Evolutionary conservation across 441 rosid species (phyloP), one percentile per base, ranked within the genome.

Genomic region (Syzygium malaccense): DNA sequence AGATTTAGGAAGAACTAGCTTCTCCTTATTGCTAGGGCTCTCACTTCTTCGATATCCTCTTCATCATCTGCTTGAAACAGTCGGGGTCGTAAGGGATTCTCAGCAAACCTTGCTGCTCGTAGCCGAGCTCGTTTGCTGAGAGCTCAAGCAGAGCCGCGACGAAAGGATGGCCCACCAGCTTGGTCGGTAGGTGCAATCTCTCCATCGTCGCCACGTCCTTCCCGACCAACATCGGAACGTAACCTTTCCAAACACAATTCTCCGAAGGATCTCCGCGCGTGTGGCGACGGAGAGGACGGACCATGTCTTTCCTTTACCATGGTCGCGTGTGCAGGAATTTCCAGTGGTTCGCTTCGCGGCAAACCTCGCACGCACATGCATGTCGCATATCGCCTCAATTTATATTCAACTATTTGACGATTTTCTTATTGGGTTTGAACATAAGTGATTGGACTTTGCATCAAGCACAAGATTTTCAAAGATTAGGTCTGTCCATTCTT

Each of bases 211-310:
- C 37, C 51, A 12, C 68, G 14, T 88, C 88, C 30, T 57, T 75
- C 26, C 92, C 90, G 10, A 89, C 92, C n/a, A 90, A 56, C 86
- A 92, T 85, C 10, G 93, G 92, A 12, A 92, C 55, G 7, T 87
- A 88, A 5, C 92, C 90, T 64, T 92, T 90, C 49, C 78, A 88
- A 51, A 57, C 89, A 71, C 53, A 32, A n/a, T 55, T 33, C 84
- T 20, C 80, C 6, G 28, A 33, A 12, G 80, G 4, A 71, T 71
- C 13, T 20, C 8, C 8, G 28, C 28, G 3, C 33, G 33, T 33
- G 33, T 3, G 5, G 80, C 15, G 26, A 28, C 3, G 49, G 17
- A 71, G 49, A 71, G 28, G 15, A 20, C 14, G 8, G 0, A 25
- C 80, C 14, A 11, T 20, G 8, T 11, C 28, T 71, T 71, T 71